phyloP scores from a whole-genome alignment of 345 rosid species.

The Lepidium africanum region DNA sequence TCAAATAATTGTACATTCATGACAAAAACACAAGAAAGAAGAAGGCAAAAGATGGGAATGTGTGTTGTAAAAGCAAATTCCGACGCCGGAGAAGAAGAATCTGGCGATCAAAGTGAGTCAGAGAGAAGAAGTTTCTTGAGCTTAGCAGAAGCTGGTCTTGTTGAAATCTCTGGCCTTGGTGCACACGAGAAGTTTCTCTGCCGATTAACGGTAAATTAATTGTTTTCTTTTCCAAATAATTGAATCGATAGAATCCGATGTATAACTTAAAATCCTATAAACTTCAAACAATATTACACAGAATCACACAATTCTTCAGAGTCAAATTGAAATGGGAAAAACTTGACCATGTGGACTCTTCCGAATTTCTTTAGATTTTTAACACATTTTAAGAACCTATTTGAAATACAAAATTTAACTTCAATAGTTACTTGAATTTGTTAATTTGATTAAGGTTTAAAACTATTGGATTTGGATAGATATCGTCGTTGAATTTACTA shows the following conservation, averaged over 20 bases:
- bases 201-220: slow-evolving; percentile 58
- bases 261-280: too few relatives aligned
- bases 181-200: slow-evolving; percentile 81
- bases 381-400: neutral
- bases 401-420: neutral
- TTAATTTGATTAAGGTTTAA: neutral
- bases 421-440: neutral
- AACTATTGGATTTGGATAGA: slow-evolving; percentile 28
- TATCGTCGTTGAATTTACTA: slow-evolving; percentile 80
- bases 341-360: neutral
- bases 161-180: slow-evolving; percentile 71
- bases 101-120: slow-evolving; percentile 29
- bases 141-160: slow-evolving; percentile 87
- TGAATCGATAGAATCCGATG: too few relatives aligned
- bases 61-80: slow-evolving; percentile 27
- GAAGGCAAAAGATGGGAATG: slow-evolving; percentile 10
- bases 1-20: slow-evolving; percentile 1
- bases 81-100: slow-evolving; percentile 22
- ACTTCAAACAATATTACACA: too few relatives aligned
- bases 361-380: neutral
- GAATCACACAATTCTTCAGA: too few relatives aligned
- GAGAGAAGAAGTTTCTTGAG: slow-evolving; percentile 51
- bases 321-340: too few relatives aligned
- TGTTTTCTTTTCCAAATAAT: too few relatives aligned
- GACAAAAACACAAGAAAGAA: neutral